Evolutionary conservation across 2,329 filamentous ascomycete genomes (phyloP).

Genomic region (Penicillium sp.): DNA sequence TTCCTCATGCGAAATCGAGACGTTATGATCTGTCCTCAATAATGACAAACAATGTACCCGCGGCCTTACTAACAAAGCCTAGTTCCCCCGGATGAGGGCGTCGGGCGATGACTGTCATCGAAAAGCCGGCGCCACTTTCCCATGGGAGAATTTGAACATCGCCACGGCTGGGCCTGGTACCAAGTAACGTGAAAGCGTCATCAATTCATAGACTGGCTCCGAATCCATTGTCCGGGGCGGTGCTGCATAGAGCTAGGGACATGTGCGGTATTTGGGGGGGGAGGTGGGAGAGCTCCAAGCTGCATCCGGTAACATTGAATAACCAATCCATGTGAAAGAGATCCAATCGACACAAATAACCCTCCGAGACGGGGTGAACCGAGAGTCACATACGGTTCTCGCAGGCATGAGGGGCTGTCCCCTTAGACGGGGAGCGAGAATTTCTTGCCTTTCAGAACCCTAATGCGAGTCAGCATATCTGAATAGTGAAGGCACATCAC

Average conservation of each 20-base stretch:
- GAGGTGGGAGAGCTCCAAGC: neutral
- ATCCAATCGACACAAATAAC: neutral
- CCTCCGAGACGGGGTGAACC: neutral
- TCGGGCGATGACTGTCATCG: neutral
- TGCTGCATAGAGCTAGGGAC: slow-evolving; percentile 1
- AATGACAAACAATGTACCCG: neutral
- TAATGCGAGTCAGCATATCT: slow-evolving; percentile 22
- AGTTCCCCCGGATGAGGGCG: neutral
- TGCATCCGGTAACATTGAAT: neutral
- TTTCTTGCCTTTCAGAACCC: slow-evolving; percentile 81
- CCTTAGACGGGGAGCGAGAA: slow-evolving; percentile 78
- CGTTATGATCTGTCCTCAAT: neutral
- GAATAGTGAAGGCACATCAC: neutral
- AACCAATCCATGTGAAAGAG: neutral
- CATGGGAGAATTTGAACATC: neutral
- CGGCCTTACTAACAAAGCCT: neutral
- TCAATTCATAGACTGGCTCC: slow-evolving; percentile 15
- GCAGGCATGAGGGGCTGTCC: neutral
- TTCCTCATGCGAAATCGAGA: neutral
- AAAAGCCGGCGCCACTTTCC: neutral
- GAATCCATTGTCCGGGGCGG: slow-evolving; percentile 4
- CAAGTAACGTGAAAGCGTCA: slow-evolving; percentile 7
- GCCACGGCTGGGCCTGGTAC: neutral
- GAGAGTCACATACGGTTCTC: neutral
- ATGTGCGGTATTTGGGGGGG: slow-evolving; percentile 3